These are phyloP conservation scores for Ustilago hordei DNA, from an alignment of 1,284 basidiomycete species.

Conservation along the genomic window DNA sequence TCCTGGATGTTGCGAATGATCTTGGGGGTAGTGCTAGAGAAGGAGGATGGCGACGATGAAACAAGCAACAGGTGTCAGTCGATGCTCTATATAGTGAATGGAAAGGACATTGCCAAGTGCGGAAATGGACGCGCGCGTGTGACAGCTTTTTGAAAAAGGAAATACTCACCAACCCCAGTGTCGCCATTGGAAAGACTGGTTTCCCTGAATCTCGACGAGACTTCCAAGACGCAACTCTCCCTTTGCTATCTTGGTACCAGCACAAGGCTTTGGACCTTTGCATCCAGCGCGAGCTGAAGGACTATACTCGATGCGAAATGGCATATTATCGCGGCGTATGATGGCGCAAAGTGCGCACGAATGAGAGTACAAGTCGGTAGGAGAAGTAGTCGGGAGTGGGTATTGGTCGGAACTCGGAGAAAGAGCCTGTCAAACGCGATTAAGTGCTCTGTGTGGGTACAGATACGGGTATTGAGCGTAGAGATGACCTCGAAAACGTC, in stretches of 20 bases:
- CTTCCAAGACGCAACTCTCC: slow-evolving; percentile 80
- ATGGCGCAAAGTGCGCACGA: not conserved
- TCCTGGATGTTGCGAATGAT: slow-evolving; percentile 81
- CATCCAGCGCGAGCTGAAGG: slow-evolving; percentile 77
- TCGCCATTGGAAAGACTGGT: slow-evolving; percentile 76
- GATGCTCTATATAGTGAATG: not conserved
- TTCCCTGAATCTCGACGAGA: slow-evolving; percentile 80
- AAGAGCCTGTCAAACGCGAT: slow-evolving; percentile 5
- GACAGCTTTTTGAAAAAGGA: slow-evolving; percentile 65
- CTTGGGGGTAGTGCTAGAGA: slow-evolving; percentile 22
- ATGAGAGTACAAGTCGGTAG: not conserved
- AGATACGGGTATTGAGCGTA: not conserved
- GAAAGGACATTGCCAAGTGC: not conserved
- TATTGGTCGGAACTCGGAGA: slow-evolving; percentile 24
- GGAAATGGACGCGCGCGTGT: not conserved
- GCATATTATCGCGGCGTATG: slow-evolving; percentile 30
- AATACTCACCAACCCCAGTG: slow-evolving; percentile 77
- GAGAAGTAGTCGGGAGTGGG: too few species aligned
- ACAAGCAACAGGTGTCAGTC: not conserved
- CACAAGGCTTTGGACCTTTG: slow-evolving; percentile 90
- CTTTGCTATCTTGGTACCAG: slow-evolving; percentile 80
- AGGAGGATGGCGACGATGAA: not conserved
- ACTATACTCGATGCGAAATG: slow-evolving; percentile 63
- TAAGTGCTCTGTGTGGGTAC: not conserved
- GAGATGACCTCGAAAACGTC: not conserved